These are phyloP conservation scores for Paralagenidium karlingii DNA, from an alignment of 352 stramenopile species.

Conservation along the genomic window DNA sequence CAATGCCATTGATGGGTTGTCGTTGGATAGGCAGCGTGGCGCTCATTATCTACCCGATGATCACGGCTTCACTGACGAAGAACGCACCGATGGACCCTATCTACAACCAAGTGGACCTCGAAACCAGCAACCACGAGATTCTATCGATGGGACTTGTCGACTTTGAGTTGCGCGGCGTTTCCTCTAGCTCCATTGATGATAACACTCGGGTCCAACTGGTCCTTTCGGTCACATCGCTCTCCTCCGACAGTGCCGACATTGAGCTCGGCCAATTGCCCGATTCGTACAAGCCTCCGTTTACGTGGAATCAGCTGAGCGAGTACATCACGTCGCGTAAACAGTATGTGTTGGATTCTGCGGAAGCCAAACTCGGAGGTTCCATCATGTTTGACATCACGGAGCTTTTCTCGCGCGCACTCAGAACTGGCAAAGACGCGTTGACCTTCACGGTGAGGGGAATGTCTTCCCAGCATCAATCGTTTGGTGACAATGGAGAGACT, in stretches of 20 bases:
- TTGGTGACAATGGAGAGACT: no score
- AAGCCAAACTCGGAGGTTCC: conserved; percentile 38
- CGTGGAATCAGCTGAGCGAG: conserved; percentile 36
- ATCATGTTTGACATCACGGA: conserved; percentile 76
- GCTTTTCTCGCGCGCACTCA: conserved; percentile 36
- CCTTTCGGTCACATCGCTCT: conserved; percentile 51
- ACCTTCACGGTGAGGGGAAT: conserved; percentile 45
- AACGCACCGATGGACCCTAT: conserved; percentile 19
- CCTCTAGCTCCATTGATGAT: conserved; percentile 30
- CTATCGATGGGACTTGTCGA: conserved; percentile 53
- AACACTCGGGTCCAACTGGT: conserved; percentile 62
- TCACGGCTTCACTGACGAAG: conserved; percentile 46
- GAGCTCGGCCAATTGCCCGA: conserved; percentile 25
- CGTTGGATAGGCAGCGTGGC: conserved; percentile 15
- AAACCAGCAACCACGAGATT: conserved; percentile 22
- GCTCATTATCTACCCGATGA: conserved; percentile 41
- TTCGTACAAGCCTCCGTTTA: conserved; percentile 39
- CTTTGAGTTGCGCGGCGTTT: conserved; percentile 53
- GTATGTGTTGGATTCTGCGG: conserved; percentile 37
- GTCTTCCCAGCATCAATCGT: no score
- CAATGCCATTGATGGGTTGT: no score
- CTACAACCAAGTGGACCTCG: conserved; percentile 45
- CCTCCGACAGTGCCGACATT: conserved; percentile 30
- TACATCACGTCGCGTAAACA: conserved; percentile 14
- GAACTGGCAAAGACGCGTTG: conserved; percentile 25